Conservation (phyloP, 192 early-diverging fungal species). For the Mortierella alpina region DNA sequence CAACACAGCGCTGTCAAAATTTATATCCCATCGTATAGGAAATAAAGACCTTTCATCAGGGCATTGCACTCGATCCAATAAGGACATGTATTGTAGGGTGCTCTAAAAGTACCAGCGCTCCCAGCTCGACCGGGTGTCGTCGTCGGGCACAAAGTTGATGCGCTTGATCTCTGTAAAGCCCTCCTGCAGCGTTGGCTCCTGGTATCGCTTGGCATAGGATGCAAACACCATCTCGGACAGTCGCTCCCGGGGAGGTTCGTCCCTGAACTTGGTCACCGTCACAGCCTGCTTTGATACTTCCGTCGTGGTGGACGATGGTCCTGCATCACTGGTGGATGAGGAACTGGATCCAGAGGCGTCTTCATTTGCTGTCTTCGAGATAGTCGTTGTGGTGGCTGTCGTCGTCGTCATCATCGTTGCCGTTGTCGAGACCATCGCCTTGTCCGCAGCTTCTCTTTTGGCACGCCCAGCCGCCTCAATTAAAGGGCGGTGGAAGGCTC, state of each 20-base stretch:
- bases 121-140: slow-evolving; percentile 59
- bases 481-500: slow-evolving; percentile 59
- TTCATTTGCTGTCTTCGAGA: not conserved
- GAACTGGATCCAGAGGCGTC: too few species aligned
- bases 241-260: slow-evolving; percentile 34
- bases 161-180: slow-evolving; percentile 71
- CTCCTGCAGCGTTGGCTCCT: slow-evolving; percentile 58
- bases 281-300: not conserved
- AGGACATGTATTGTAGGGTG: too few species aligned
- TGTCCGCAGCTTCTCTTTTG: not conserved
- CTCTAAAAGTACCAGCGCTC: slow-evolving; percentile 65
- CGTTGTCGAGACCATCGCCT: not conserved
- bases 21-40: too few species aligned
- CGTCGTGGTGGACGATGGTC: not conserved
- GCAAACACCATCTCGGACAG: slow-evolving; percentile 69
- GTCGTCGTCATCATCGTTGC: slow-evolving; percentile 3
- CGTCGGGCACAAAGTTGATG: slow-evolving; percentile 71
- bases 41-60: too few species aligned
- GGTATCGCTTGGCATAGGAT: slow-evolving; percentile 58
- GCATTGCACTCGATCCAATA: too few species aligned
- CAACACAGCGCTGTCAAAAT: too few species aligned
- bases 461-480: slow-evolving; percentile 12
- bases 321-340: not conserved
- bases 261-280: slow-evolving; percentile 33
- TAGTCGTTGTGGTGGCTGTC: not conserved